Conservation (phyloP, 805 yeast genomes). For the Kluyveromyces starmeri region DNA sequence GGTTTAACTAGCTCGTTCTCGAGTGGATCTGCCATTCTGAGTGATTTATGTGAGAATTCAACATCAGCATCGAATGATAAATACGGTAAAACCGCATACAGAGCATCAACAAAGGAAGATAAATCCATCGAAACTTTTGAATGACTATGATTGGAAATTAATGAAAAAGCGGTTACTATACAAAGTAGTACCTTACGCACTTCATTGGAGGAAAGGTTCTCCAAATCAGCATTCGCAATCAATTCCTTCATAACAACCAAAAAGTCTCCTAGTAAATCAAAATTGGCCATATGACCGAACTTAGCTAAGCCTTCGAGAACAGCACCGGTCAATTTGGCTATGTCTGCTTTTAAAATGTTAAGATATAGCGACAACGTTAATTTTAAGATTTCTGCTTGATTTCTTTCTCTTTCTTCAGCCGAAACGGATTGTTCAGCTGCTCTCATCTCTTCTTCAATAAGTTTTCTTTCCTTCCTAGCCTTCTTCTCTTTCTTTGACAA, state of each 20-base stretch:
- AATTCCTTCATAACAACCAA: conserved; percentile 82
- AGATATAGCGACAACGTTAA: conserved; percentile 63
- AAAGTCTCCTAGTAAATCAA: conserved; percentile 88
- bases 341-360: conserved; percentile 59
- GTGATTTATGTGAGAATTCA: conserved; percentile 74
- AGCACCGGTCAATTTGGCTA: conserved; percentile 65
- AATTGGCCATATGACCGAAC: conserved; percentile 86
- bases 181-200: conserved; percentile 72
- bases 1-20: conserved; percentile 43
- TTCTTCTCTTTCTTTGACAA: conserved; percentile 85
- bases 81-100: conserved; percentile 61
- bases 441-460: conserved; percentile 82
- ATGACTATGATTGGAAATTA: conserved; percentile 65
- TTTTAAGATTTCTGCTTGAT: conserved; percentile 78
- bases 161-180: conserved; percentile 81
- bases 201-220: conserved; percentile 38
- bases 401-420: conserved; percentile 75
- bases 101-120: conserved; percentile 65
- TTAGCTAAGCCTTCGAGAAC: conserved; percentile 87
- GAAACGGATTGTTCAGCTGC: conserved; percentile 83
- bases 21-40: conserved; percentile 75
- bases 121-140: conserved; percentile 74
- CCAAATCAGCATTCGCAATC: conserved; percentile 43
- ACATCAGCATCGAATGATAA: conserved; percentile 72
- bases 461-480: conserved; percentile 74